These are phyloP conservation scores for Rhamnella rubrinervis DNA, from an alignment of 331 rosid genomes.

Conservation along the genomic window DNA sequence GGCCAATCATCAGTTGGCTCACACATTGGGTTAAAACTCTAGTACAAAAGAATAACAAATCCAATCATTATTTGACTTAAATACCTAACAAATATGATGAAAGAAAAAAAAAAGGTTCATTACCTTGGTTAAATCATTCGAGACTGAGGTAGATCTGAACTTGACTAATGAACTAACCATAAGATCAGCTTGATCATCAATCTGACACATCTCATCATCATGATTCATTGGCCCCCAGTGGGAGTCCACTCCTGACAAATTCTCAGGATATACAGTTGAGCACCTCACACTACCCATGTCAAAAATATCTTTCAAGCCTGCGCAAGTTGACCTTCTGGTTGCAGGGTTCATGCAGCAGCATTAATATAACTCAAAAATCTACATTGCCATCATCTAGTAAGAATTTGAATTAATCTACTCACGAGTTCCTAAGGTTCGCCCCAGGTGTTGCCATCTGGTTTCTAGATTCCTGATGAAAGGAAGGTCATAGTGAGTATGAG, in stretches of 20 bases:
- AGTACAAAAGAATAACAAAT: conserved; percentile 32
- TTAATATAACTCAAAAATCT: conserved; percentile 25
- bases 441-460: conserved; percentile 45
- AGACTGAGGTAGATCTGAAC: conserved; percentile 39
- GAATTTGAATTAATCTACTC: conserved; percentile 31
- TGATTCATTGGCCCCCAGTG: conserved; percentile 41
- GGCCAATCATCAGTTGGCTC: conserved; percentile 70
- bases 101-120: conserved; percentile 3
- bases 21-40: conserved; percentile 80
- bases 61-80: conserved; percentile 17
- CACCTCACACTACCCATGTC: conserved; percentile 56
- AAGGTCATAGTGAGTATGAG: conserved; percentile 15
- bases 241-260: conserved; percentile 38
- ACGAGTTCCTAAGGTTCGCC: conserved; percentile 55
- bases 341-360: conserved; percentile 43
- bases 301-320: conserved; percentile 70
- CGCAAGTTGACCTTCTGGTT: conserved; percentile 52
- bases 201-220: conserved; percentile 72
- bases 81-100: conserved; percentile 23
- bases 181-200: conserved; percentile 62
- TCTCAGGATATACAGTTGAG: conserved; percentile 50
- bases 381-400: conserved; percentile 19
- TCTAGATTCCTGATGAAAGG: conserved; percentile 53
- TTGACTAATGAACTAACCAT: conserved; percentile 48
- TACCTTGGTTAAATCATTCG: conserved; percentile 67